A percentile compares a stretch with the other conserved stretches of the same genome.
Evolutionary conservation across 139 green algal genomes (phyloP).

Genomic region (Chlamydomonas applanata): DNA sequence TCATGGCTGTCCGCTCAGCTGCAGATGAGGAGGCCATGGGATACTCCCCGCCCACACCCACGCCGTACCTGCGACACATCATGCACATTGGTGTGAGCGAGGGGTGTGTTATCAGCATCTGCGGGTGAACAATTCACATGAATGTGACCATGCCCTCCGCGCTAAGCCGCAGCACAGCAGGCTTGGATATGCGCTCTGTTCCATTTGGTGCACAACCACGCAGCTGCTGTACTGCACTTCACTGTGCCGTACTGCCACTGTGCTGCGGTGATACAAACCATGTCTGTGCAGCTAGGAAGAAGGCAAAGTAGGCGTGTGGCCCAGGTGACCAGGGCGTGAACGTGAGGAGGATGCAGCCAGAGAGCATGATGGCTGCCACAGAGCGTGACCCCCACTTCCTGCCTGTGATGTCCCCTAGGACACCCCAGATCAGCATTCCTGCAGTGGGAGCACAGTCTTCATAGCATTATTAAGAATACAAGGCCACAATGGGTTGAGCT

Average conservation of each 20-base stretch:
- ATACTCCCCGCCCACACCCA: conserved; percentile 69
- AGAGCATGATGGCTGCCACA: conserved; percentile 63
- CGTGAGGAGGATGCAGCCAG: conserved; percentile 61
- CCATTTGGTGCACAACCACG: no score
- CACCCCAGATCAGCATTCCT: conserved; percentile 48
- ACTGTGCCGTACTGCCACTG: no score
- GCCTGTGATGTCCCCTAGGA: conserved; percentile 57
- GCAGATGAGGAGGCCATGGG: conserved; percentile 75
- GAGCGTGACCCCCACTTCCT: conserved; percentile 63
- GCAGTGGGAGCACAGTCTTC: no score
- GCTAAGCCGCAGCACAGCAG: no score
- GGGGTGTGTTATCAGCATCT: no score
- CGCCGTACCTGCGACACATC: conserved; percentile 52
- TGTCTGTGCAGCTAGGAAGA: conserved; percentile 52
- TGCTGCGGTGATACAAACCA: conserved; percentile 36
- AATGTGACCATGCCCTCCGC: no score
- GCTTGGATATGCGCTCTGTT: no score
- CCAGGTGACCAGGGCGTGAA: conserved; percentile 27
- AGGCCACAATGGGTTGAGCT: no score
- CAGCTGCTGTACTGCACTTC: no score
- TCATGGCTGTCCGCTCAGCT: conserved; percentile 68
- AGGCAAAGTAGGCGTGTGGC: conserved; percentile 35
- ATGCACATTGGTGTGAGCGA: no score
- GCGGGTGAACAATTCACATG: no score
- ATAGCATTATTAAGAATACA: no score